Conservation (phyloP, 1,284 basidiomycete species). For the Boletus mariae region DNA sequence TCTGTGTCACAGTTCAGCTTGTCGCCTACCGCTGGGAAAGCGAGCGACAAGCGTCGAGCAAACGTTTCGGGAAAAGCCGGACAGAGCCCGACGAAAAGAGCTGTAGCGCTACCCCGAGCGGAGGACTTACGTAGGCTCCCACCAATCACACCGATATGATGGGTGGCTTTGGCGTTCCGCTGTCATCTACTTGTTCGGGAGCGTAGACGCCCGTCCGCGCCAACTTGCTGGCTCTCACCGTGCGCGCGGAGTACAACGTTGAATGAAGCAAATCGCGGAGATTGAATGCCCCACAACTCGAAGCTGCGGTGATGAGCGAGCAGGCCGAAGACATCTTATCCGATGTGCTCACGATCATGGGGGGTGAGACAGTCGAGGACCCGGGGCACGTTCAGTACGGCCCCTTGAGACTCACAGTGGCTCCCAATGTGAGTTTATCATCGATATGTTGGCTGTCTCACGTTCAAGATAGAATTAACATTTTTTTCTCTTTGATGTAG, state of each 20-base stretch:
- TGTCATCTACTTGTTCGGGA: background rate
- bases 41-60: no score
- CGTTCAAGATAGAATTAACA: slow-evolving; percentile 1
- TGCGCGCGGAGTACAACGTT: slow-evolving; percentile 11
- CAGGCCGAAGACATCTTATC: slow-evolving; percentile 46
- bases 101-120: no score
- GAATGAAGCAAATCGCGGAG: slow-evolving; percentile 21
- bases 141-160: background rate
- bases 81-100: no score
- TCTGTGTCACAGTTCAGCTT: no score
- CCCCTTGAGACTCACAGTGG: slow-evolving; percentile 45
- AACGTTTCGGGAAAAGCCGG: no score
- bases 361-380: slow-evolving; percentile 38
- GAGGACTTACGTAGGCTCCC: no score
- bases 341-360: slow-evolving; percentile 46
- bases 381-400: slow-evolving; percentile 45
- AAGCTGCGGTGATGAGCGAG: slow-evolving; percentile 1
- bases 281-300: slow-evolving; percentile 13
- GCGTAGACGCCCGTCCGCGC: background rate
- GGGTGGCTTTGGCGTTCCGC: background rate
- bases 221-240: slow-evolving; percentile 2
- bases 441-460: background rate
- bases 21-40: no score
- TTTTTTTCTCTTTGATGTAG: slow-evolving; percentile 29
- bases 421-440: slow-evolving; percentile 46